Conservation (phyloP, 2,329 filamentous ascomycete species). For the Alternaria burnsii region DNA sequence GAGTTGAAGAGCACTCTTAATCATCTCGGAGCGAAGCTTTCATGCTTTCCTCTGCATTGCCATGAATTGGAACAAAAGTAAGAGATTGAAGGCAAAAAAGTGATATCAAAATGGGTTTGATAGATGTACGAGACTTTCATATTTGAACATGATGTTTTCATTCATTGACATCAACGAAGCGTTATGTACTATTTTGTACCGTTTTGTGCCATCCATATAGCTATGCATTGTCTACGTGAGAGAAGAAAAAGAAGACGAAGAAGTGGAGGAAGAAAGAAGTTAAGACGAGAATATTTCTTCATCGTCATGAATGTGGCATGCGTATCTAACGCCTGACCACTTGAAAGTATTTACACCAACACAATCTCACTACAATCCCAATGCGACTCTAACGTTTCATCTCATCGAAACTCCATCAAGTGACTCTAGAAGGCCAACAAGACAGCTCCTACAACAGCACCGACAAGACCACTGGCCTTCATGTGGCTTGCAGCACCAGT, state of each 20-base stretch:
- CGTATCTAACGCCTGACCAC: background rate
- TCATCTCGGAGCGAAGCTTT: background rate
- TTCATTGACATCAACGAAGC: background rate
- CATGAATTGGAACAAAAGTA: background rate
- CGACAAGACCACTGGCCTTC: slow-evolving; percentile 34
- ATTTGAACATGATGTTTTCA: background rate
- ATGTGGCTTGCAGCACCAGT: slow-evolving; percentile 38
- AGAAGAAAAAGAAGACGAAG: background rate
- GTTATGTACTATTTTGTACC: background rate
- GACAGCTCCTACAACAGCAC: slow-evolving; percentile 32
- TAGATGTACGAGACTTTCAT: background rate
- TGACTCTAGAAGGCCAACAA: slow-evolving; percentile 37
- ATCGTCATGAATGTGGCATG: background rate
- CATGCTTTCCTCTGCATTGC: background rate
- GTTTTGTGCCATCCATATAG: background rate
- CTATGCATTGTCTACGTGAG: background rate
- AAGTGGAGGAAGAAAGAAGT: background rate
- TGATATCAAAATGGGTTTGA: background rate
- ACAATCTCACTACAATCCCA: background rate
- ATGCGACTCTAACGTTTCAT: background rate
- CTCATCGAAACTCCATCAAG: background rate
- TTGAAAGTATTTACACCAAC: slow-evolving; percentile 1
- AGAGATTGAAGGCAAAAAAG: background rate
- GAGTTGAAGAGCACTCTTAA: background rate
- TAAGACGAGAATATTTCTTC: background rate